A percentile compares a stretch with the other conserved stretches of the same genome.
Conservation (phyloP, 2,329 filamentous ascomycete species). For the Aphanocladium album region DNA sequence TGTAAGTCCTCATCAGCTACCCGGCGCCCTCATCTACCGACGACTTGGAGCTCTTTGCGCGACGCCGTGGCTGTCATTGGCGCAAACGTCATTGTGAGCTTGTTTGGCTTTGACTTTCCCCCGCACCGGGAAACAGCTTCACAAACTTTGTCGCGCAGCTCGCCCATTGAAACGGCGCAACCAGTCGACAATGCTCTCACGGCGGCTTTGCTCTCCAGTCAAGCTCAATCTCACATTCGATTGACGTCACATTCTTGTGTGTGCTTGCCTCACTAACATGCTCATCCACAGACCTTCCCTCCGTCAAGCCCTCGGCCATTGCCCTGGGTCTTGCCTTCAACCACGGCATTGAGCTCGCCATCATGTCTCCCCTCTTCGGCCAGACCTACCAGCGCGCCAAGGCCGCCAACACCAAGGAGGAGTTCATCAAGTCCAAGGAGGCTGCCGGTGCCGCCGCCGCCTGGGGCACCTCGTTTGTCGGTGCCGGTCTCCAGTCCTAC, state of each 20-base stretch:
- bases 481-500: conserved; percentile 84
- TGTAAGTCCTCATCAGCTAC: conserved; percentile 38
- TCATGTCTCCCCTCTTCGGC: conserved; percentile 86
- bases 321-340: conserved; percentile 94
- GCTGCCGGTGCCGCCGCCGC: conserved; percentile 79
- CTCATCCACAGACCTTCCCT: conserved; percentile 46
- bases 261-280: background rate
- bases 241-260: background rate
- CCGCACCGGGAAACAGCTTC: background rate
- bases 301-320: conserved; percentile 97
- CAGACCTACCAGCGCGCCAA: conserved; percentile 92
- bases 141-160: background rate
- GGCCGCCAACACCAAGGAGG: conserved; percentile 88
- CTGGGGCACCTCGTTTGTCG: conserved; percentile 85
- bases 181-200: background rate
- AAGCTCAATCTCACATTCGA: background rate
- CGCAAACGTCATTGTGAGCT: conserved; percentile 10
- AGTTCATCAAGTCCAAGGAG: conserved; percentile 93
- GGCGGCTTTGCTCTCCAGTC: background rate
- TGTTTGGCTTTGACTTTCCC: background rate
- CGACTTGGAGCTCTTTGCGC: background rate
- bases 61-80: background rate
- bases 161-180: background rate
- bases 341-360: conserved; percentile 82
- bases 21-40: no score